A percentile compares a stretch with the other conserved stretches of the same genome.
phyloP scores from a whole-genome alignment of 1,284 basidiomycete genomes.

The Naganishia sp. region DNA sequence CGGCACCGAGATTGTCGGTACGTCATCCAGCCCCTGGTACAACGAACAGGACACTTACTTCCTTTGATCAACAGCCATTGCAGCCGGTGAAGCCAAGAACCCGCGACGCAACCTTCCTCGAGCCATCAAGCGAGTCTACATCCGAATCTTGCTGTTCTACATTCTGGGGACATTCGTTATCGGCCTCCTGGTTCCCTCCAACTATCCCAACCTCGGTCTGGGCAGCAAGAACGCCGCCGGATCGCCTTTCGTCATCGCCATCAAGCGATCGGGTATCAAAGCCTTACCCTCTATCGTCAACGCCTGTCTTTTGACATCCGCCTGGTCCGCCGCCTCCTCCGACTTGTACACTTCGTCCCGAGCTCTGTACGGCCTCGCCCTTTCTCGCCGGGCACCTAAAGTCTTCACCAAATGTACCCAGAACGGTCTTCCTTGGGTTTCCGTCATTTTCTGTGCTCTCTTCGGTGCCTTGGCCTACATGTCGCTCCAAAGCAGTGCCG shows the following conservation, averaged over 20 bases:
- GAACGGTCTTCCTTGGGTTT: conserved; percentile 72
- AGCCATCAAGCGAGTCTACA: conserved; percentile 72
- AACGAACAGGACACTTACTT: conserved; percentile 5
- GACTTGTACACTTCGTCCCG: conserved; percentile 61
- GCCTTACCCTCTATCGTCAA: conserved; percentile 66
- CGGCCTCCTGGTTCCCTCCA: conserved; percentile 73
- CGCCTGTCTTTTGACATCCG: conserved; percentile 63
- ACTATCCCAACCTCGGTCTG: conserved; percentile 61
- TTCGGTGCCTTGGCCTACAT: conserved; percentile 63
- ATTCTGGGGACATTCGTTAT: conserved; percentile 64
- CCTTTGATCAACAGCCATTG: conserved; percentile 46
- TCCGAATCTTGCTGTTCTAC: conserved; percentile 73
- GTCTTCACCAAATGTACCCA: conserved; percentile 64
- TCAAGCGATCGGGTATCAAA: conserved; percentile 69
- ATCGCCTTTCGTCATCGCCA: conserved; percentile 79
- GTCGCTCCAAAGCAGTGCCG: conserved; percentile 63
- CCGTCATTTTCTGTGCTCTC: conserved; percentile 66
- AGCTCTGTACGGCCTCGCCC: conserved; percentile 59
- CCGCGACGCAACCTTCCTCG: conserved; percentile 75
- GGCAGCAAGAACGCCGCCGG: conserved; percentile 64
- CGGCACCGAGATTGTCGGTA: conserved; percentile 50
- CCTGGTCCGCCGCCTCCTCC: conserved; percentile 61
- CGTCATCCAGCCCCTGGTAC: neutral
- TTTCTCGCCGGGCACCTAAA: conserved; percentile 46
- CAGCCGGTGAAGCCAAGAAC: conserved; percentile 58